phyloP scores from a whole-genome alignment of 2,329 filamentous ascomycete species.

The Fusarium sp. region DNA sequence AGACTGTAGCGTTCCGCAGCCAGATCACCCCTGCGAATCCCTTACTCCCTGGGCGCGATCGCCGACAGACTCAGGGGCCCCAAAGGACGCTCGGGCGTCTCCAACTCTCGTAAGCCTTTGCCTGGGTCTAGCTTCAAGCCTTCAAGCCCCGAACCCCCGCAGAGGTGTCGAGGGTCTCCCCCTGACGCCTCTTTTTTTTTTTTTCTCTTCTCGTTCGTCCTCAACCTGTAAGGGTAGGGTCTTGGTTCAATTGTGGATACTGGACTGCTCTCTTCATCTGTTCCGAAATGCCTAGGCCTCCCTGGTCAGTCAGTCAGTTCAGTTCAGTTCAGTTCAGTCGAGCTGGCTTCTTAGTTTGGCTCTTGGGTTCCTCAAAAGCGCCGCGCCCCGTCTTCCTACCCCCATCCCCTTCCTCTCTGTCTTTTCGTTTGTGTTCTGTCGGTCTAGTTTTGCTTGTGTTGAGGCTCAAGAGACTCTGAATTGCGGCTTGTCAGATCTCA shows the following conservation, averaged over 20 bases:
- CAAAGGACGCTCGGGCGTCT: slow-evolving; percentile 43
- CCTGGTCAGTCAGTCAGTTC: slow-evolving; percentile 28
- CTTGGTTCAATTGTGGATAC: slow-evolving; percentile 29
- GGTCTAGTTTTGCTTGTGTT: slow-evolving; percentile 22
- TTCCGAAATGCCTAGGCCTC: slow-evolving; percentile 30
- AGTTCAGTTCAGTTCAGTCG: slow-evolving; percentile 31
- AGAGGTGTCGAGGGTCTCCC: slow-evolving; percentile 42
- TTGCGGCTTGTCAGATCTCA: slow-evolving; percentile 26
- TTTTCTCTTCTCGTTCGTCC: slow-evolving; percentile 30
- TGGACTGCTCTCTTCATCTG: slow-evolving; percentile 35
- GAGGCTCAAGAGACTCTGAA: slow-evolving; percentile 16
- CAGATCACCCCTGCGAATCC: slow-evolving; percentile 29
- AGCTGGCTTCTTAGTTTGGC: slow-evolving; percentile 27
- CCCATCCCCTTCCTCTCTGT: slow-evolving; percentile 38
- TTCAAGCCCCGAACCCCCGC: slow-evolving; percentile 38
- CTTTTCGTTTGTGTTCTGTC: slow-evolving; percentile 22
- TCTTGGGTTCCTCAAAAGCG: slow-evolving; percentile 40
- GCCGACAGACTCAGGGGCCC: slow-evolving; percentile 43
- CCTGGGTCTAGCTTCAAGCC: slow-evolving; percentile 44
- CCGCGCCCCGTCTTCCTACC: slow-evolving; percentile 36
- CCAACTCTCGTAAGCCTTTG: slow-evolving; percentile 32
- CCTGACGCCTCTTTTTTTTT: slow-evolving; percentile 44
- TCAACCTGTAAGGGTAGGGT: slow-evolving; percentile 28
- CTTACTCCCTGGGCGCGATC: slow-evolving; percentile 39
- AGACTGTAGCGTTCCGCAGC: neutral